Evolutionary conservation across 2,329 filamentous ascomycete genomes (phyloP).

Genomic region (Colletotrichum godetiae): DNA sequence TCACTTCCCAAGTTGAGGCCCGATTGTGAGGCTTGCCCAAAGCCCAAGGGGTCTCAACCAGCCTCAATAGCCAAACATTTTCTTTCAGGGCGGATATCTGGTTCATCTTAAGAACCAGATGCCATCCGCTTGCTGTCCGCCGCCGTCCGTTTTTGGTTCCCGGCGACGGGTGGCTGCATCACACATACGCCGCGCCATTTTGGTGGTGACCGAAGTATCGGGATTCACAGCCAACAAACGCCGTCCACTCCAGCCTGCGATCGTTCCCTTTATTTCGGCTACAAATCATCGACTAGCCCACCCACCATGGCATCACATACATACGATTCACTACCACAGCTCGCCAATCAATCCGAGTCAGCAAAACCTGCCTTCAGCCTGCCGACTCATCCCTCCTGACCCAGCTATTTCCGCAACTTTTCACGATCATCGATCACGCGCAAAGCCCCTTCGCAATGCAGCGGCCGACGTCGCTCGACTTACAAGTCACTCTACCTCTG

Average conservation of each 20-base stretch:
- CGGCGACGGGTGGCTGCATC: background rate
- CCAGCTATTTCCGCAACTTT: conserved; percentile 7
- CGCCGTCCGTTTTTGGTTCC: conserved; percentile 18
- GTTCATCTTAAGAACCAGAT: conserved; percentile 29
- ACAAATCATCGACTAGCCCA: background rate
- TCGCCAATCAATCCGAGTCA: conserved; percentile 7
- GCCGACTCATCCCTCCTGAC: conserved; percentile 8
- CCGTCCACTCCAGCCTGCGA: background rate
- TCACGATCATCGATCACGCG: background rate
- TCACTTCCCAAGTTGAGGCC: conserved; percentile 21
- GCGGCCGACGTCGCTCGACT: background rate
- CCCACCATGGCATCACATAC: background rate
- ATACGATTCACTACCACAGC: background rate
- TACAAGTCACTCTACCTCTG: conserved; percentile 8
- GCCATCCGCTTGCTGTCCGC: conserved; percentile 1
- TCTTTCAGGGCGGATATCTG: background rate
- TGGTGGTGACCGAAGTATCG: background rate
- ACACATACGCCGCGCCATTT: background rate
- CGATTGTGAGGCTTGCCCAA: conserved; percentile 12
- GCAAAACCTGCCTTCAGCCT: conserved; percentile 4
- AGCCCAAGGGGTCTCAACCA: background rate
- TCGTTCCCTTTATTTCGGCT: background rate
- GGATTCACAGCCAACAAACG: background rate
- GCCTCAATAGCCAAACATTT: background rate
- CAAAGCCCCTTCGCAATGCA: background rate